Base-by-base conservation (phyloP, 768 basidiomycete species). In the Leccinum subgranulosum region DNA sequence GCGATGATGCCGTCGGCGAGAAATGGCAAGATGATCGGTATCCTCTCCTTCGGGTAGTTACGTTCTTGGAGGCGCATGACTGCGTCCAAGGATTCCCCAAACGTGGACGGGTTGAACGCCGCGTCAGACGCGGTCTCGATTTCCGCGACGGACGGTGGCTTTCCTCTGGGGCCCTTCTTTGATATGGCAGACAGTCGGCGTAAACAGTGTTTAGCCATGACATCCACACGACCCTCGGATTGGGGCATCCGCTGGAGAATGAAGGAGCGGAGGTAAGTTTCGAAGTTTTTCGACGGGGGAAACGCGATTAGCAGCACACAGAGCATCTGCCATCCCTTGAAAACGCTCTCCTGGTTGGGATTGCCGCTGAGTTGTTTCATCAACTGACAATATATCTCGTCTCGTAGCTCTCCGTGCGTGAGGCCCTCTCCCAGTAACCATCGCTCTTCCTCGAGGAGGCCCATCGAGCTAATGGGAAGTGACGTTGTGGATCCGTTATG, bases 101-200 rank as follows among this genome's bases (percentile, higher is more conserved):
- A 98, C 1, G 90, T 94, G 1, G 92, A 94, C 0, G 94, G 93
- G 61, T 94, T 90, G 76, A 97, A 98, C 8, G 95, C 94, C 27
- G 94, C 93, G 64, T 94, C 92, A 84, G 90, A 88, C 21, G 94
- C 94, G 2, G 88, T 92, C 75, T 96, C 94, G 56, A 98, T 96
- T 74, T 98, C 95, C 10, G 86, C 80, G 23, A 84, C 74, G 2
- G 85, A 83, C 3, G 94, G 90, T 1, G 91, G 81, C 66, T 92
- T 93, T 2, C 93, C 92, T 62, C 91, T 78, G 0, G 92, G 91
- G 0, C 94, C 94, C 67, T 90, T 93, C 71, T 85, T 85, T 4
- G 91, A 80, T 54, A 95, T 86, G 57, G 81, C 79, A 6, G 76
- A 77, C 1, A 96, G 78, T 55, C 92, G 85, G n/a, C 85, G 80